Evolutionary conservation across 2,329 filamentous ascomycete genomes (phyloP).

Genomic region (Penicillium sp.): DNA sequence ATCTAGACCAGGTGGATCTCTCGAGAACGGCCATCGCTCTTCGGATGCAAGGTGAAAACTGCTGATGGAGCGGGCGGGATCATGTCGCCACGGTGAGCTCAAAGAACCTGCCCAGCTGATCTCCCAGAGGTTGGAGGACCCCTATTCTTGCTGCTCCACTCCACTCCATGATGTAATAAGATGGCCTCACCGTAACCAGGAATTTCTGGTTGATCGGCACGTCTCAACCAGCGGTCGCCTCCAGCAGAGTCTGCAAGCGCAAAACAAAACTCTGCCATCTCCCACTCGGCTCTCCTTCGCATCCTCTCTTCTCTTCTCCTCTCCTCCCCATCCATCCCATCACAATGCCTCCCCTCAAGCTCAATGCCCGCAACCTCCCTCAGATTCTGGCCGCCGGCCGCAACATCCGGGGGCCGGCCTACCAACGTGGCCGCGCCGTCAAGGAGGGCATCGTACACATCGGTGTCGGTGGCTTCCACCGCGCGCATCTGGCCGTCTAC

Average conservation of each 20-base stretch:
- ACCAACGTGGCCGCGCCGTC: slow-evolving; percentile 49
- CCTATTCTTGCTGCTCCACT: background rate
- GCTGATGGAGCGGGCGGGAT: background rate
- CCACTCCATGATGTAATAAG: background rate
- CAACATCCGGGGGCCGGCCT: slow-evolving; percentile 48
- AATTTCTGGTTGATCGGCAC: background rate
- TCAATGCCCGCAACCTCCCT: slow-evolving; percentile 46
- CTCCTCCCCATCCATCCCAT: slow-evolving; percentile 25
- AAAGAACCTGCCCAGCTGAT: background rate
- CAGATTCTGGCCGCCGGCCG: slow-evolving; percentile 38
- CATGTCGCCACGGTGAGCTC: background rate
- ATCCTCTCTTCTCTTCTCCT: slow-evolving; percentile 12
- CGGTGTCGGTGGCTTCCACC: slow-evolving; percentile 61
- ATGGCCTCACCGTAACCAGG: background rate
- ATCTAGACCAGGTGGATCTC: background rate
- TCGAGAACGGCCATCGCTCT: background rate
- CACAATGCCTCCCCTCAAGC: slow-evolving; percentile 43
- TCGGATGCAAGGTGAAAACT: background rate
- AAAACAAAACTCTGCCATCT: background rate
- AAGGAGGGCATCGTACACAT: slow-evolving; percentile 62
- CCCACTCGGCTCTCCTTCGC: background rate
- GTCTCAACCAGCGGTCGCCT: background rate
- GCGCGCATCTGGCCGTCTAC: slow-evolving; percentile 60
- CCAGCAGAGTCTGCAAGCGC: background rate
- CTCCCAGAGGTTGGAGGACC: background rate